Conservation (phyloP, 352 stramenopile species). For the Globisporangium echinulatum region DNA sequence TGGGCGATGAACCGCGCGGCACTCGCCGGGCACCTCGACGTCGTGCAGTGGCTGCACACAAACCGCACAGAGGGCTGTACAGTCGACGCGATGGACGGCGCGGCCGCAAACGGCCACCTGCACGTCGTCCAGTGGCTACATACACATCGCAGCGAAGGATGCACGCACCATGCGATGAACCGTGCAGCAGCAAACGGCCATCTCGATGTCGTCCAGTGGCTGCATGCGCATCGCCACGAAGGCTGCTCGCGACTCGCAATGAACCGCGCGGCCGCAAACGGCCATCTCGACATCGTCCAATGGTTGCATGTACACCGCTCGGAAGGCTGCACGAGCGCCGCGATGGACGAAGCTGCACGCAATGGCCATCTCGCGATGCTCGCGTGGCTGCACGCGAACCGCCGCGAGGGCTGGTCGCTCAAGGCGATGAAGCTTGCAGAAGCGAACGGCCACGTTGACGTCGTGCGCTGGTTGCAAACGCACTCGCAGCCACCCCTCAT, state of each 20-base stretch:
- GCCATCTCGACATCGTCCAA: constrained; percentile 1
- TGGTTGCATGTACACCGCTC: constrained; percentile 2
- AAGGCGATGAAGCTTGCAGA: background rate
- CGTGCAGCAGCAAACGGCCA: background rate
- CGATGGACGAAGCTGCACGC: background rate
- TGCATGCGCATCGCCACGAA: constrained; percentile 1
- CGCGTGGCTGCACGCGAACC: constrained; percentile 6
- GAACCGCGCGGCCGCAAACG: constrained; percentile 3
- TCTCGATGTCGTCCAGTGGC: constrained; percentile 4
- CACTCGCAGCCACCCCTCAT: too few species aligned
- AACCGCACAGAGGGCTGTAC: too few species aligned
- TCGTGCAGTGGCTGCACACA: too few species aligned
- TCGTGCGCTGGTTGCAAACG: too few species aligned
- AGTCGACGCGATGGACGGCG: too few species aligned
- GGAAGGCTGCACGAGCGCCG: too few species aligned
- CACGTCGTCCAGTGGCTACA: constrained; percentile 8
- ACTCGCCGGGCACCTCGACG: background rate
- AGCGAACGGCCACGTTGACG: too few species aligned
- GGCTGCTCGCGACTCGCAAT: constrained; percentile 6
- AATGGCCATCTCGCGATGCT: constrained; percentile 4
- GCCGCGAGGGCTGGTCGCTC: constrained; percentile 4
- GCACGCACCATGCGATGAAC: constrained; percentile 2
- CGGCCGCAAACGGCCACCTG: background rate
- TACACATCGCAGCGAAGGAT: constrained; percentile 3
- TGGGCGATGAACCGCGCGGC: constrained; percentile 7